A percentile compares a stretch with the other conserved stretches of the same genome.
phyloP scores from a whole-genome alignment of 768 basidiomycete genomes.

The Mycena rebaudengoi region DNA sequence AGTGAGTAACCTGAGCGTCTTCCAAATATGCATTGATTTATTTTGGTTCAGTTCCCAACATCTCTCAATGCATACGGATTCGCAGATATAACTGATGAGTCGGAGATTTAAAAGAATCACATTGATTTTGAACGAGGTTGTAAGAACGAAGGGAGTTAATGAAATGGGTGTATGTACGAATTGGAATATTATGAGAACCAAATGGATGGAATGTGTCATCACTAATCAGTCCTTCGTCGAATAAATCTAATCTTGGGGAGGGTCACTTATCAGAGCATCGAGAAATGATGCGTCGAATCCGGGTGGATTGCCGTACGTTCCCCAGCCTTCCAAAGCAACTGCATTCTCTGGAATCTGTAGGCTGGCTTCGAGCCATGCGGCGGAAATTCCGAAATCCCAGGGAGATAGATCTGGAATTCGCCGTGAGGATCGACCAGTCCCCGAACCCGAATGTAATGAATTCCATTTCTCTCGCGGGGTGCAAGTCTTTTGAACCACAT shows the following conservation, averaged over 20 bases:
- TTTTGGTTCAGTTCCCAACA: not conserved
- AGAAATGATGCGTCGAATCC: not conserved
- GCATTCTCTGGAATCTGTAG: not conserved
- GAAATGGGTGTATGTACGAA: too few species aligned
- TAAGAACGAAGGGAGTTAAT: not conserved
- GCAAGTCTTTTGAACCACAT: too few species aligned
- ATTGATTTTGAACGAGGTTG: not conserved
- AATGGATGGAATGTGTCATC: too few species aligned
- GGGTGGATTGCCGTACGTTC: not conserved
- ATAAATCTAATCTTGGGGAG: not conserved
- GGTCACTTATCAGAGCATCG: too few species aligned
- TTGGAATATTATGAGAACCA: too few species aligned
- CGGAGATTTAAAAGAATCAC: not conserved
- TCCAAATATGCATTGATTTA: not conserved
- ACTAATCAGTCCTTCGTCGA: not conserved
- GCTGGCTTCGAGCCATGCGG: not conserved
- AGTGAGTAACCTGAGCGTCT: not conserved
- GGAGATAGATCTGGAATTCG: not conserved
- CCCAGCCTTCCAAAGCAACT: not conserved
- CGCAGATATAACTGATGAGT: not conserved
- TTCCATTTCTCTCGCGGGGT: not conserved
- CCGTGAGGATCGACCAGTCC: not conserved
- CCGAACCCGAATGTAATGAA: not conserved
- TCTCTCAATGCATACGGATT: conserved; percentile 1
- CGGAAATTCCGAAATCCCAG: not conserved